Base-by-base conservation (phyloP, 306 rosid species). In the Leucaena leucocephala region DNA sequence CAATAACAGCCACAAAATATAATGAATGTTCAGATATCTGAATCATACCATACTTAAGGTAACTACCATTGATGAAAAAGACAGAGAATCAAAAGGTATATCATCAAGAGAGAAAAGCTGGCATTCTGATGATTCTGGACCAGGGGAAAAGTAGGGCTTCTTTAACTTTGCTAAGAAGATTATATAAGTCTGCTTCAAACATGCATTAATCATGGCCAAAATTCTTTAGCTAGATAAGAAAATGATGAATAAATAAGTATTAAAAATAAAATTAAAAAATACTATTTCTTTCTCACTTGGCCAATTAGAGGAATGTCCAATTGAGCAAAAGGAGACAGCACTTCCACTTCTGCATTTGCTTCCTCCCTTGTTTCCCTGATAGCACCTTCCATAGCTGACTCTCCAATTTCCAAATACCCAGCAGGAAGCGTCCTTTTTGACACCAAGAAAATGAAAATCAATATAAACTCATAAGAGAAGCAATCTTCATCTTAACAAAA, bases 351-450 rank as follows among this genome's bases (percentile, higher is more conserved):
- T 50, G 99, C 99, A 81, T 87, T 87, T 78, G 99, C 99, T 90
- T 95, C 99, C 82, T 95, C 99, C 91, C 86, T 77, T 77, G 99
- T 95, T 86, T 95, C 99, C 86, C 99, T 90, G 22, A 84, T 84
- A 45, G 99, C 99, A 74, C 99, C 99, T 83, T 95, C 99, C 74
- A 88, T 88, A 69, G 98, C 96, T 3, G 99, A 92, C 87, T 95
- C 98, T 69, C 98, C 99, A 59, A 93, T 89, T 90, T 95, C 99
- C 91, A 93, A 72, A 84, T 87, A 93, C 78, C 99, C 98, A 61
- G 99, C 99, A 19, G 98, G 99, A 70, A 95, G 99, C 54, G 99
- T 93, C 99, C 98, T 91, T 78, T 66, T 78, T 68, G 72, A 86
- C 76, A 82, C 58, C 80, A 83, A 86, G 44, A 73, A 74, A 74